Evolutionary conservation across 2,329 filamentous ascomycete species (phyloP), one percentile per base, ranked within the genome.

Genomic region (Acrodontium crateriforme): DNA sequence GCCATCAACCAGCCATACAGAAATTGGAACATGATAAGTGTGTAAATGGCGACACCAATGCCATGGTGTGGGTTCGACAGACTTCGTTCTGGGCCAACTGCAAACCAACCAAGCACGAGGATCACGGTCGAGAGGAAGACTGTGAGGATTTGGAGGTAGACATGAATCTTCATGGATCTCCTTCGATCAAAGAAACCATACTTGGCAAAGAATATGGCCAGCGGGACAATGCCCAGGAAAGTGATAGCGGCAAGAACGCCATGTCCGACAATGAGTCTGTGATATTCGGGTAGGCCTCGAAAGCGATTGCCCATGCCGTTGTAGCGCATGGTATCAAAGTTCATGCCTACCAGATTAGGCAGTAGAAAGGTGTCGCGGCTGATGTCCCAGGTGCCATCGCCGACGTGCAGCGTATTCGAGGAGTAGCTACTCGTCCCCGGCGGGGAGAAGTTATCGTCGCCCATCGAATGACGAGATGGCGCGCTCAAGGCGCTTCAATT

Each of bases 261-360:
- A 45, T 91, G 81, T 18, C 71, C 79, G 16, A 65, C 58, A 30
- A 91, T 68, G 24, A 87, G 63, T 16, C 54, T 59, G 45, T 81
- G 76, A 49, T 91, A 91, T 44, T 79, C 68, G 8, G 63, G 50
- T 37, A 83, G 54, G 8, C 68, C 69, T 27, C 69, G 64, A 53
- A 87, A 87, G 33, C 80, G 74, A 50, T 84, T 85, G 34, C 73
- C 78, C 80, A 87, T 85, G 52, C 80, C 81, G 67, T 89, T 89
- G 57, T 83, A 84, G 50, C 68, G 73, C 74, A 81, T 85, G 5
- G 80, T 85, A 27, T 76, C 77, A 51, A 82, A 81, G 49, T 84
- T 81, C 38, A 82, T 56, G 6, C 78, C 79, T 44, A 75, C 63
- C 24, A 89, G 59, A 46, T 84, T 84, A 18, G 81, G 81, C 28